A percentile compares a stretch with the other conserved stretches of the same genome.
Conservation (phyloP, 2,329 filamentous ascomycete genomes). For the Xylariales sp. region DNA sequence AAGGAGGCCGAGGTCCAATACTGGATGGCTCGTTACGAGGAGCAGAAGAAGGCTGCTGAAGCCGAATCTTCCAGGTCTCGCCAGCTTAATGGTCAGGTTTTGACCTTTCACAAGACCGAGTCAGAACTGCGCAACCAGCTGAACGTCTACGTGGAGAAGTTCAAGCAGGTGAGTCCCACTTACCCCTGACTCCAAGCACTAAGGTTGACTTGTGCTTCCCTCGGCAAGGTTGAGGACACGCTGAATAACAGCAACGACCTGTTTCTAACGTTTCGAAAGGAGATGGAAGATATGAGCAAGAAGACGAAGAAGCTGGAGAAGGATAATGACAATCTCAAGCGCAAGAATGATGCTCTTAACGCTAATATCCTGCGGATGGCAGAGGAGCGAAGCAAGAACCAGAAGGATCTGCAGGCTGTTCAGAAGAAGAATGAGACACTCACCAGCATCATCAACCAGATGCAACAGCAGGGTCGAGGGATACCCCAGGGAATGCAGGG, state of each 20-base stretch:
- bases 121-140: conserved; percentile 89
- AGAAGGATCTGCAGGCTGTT: conserved; percentile 72
- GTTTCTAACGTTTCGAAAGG: conserved; percentile 93
- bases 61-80: conserved; percentile 74
- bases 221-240: conserved; percentile 86
- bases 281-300: conserved; percentile 99
- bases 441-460: conserved; percentile 89
- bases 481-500: conserved; percentile 59
- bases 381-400: conserved; percentile 75
- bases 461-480: conserved; percentile 90
- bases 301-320: conserved; percentile 97
- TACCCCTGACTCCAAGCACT: conserved; percentile 7
- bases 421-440: conserved; percentile 86
- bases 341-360: conserved; percentile 90
- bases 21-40: conserved; percentile 81
- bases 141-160: conserved; percentile 98
- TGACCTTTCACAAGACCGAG: conserved; percentile 94
- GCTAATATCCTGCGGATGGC: conserved; percentile 97
- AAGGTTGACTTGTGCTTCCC: conserved; percentile 12
- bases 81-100: conserved; percentile 84
- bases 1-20: conserved; percentile 96
- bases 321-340: conserved; percentile 85
- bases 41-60: conserved; percentile 84
- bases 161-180: conserved; percentile 82
- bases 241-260: conserved; percentile 97